These are phyloP conservation scores for Rosa chinensis DNA, from an alignment of 306 rosid genomes.

Conservation along the genomic window DNA sequence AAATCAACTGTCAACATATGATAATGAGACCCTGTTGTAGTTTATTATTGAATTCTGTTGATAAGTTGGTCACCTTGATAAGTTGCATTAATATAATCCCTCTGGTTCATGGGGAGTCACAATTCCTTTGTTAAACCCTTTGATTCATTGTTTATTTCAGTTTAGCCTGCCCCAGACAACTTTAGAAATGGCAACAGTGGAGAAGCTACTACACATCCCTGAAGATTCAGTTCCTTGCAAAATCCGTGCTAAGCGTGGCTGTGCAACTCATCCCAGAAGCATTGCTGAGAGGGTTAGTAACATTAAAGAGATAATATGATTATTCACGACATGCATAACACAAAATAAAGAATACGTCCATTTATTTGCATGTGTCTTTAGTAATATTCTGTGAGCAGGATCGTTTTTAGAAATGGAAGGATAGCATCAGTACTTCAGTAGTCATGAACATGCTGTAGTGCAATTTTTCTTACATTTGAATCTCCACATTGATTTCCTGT, in stretches of 20 bases:
- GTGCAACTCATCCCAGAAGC: conserved; percentile 98
- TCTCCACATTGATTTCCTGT: neutral
- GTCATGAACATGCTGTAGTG: neutral
- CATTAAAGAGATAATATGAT: neutral
- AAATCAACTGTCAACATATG: neutral
- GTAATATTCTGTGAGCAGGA: neutral
- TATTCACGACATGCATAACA: neutral
- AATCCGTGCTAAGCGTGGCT: conserved; percentile 98
- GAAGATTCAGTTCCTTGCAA: conserved; percentile 93
- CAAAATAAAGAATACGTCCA: neutral
- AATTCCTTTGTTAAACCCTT: neutral
- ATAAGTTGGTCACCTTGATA: neutral
- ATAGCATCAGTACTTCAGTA: neutral
- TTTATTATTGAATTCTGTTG: neutral
- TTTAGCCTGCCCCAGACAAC: conserved; percentile 83
- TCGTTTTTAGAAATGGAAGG: neutral
- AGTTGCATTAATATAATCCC: neutral
- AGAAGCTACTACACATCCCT: conserved; percentile 78
- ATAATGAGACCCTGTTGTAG: neutral
- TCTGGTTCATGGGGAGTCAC: neutral
- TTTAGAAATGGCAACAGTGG: conserved; percentile 77
- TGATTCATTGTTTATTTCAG: conserved; percentile 40
- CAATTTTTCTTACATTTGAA: neutral
- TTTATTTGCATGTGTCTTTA: neutral
- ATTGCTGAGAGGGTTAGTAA: conserved; percentile 89